Base-by-base conservation (phyloP, 2,329 filamentous ascomycete species). In the Aureobasidium melanogenum region DNA sequence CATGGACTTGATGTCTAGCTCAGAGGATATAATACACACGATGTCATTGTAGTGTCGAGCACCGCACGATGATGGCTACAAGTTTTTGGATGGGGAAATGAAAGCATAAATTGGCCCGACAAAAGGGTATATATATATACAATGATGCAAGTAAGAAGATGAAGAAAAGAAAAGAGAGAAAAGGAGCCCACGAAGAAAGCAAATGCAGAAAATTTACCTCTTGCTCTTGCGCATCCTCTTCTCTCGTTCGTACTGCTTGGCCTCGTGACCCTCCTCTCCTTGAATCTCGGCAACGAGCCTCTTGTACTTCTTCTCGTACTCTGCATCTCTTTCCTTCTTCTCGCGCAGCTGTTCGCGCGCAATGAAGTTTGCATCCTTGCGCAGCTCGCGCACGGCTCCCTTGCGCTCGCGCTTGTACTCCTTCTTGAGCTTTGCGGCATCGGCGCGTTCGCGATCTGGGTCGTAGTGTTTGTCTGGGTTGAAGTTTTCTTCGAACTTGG, bases 401-500 rank as follows among this genome's bases (percentile, higher is more conserved):
- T 99, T 99, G 74, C 85, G 84, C 82, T 99, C 94, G 71, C 88
- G 85, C 85, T 96, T 96, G 83, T 92, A 89, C 79, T 97, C 93
- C 64, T 87, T 87, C 77, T 86, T 87, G 70, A 99, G 82, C 75
- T 92, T 94, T 71, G 86, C 86, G 64, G 88, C 76, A 71, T 97
- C 91, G 24, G 89, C 87, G 36, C 94, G 89, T 75, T 96, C 91
- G 67, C 87, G 87, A 75, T 99, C 89, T 0, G 91, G 91, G 72
- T 99, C 95, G 83, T 99, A 97, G 82, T 97, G 94, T 77, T 91
- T 93, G 78, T 89, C 85, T 3, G 94, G 94, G 74, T 96, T 94
- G 82, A 91, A 99, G 62, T 84, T 82, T 72, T 97, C 93, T 77
- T 97, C 94, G 77, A 97, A 99, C 75, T 96, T 96, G 75, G 94